These are phyloP conservation scores for Tulasnella sp. DNA, from an alignment of 768 basidiomycete genomes.

Conservation along the genomic window DNA sequence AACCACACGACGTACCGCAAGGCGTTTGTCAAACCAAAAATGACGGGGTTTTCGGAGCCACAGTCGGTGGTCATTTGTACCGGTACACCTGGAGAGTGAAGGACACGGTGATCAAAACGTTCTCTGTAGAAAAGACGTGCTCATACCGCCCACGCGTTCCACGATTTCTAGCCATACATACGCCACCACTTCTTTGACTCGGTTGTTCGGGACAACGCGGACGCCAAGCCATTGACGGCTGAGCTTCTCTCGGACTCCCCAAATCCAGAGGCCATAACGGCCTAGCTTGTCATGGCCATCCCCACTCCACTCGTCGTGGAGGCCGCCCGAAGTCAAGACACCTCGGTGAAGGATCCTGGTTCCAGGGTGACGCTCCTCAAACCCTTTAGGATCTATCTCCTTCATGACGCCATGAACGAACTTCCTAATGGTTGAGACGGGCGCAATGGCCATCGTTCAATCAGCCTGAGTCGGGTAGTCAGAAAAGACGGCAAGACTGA, in stretches of 20 bases:
- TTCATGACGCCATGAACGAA: too few relatives aligned
- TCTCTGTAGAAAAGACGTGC: not conserved
- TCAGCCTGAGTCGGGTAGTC: too few relatives aligned
- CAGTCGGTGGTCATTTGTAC: constrained; percentile 28
- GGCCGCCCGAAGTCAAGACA: constrained; percentile 24
- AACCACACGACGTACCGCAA: constrained; percentile 20
- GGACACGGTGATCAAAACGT: not conserved
- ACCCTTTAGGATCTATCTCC: not conserved
- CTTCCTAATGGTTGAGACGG: too few relatives aligned
- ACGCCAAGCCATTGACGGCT: constrained; percentile 26
- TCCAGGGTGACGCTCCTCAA: not conserved
- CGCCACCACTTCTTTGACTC: constrained; percentile 21
- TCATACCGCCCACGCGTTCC: not conserved
- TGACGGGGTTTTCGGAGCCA: constrained; percentile 27
- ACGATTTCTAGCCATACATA: constrained; percentile 22
- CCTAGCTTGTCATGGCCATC: constrained; percentile 34
- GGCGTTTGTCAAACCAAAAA: constrained; percentile 25
- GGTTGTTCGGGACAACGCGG: constrained; percentile 32
- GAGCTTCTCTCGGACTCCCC: constrained; percentile 27
- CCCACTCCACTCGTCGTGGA: constrained; percentile 28
- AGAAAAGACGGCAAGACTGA: too few relatives aligned
- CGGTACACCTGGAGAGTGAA: constrained; percentile 27
- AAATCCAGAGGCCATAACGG: constrained; percentile 32
- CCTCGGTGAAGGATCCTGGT: constrained; percentile 23
- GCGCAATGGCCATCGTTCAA: too few relatives aligned